A percentile compares a stretch with the other conserved stretches of the same genome.
phyloP scores from a whole-genome alignment of 306 rosid species.

The Urtica urens region DNA sequence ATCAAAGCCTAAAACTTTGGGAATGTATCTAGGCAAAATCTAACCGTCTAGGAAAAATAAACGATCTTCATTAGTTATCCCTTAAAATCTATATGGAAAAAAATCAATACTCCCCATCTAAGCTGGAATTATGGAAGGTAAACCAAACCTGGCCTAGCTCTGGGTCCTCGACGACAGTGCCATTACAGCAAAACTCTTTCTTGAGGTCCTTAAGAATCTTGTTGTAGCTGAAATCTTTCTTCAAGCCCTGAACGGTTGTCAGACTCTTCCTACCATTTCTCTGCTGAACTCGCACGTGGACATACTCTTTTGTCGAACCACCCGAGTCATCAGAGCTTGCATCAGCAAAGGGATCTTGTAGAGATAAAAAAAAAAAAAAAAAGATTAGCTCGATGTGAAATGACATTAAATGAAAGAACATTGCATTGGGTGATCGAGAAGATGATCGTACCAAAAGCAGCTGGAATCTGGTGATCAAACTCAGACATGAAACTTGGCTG shows the following conservation, averaged over 20 bases:
- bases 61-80: too few relatives aligned
- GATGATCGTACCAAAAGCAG: constrained; percentile 29
- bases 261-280: constrained; percentile 40
- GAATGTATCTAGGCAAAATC: too few relatives aligned
- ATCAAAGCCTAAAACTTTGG: too few relatives aligned
- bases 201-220: constrained; percentile 44
- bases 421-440: not conserved
- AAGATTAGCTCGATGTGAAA: not conserved
- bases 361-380: not conserved
- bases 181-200: constrained; percentile 44
- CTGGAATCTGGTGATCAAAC: constrained; percentile 29
- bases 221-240: constrained; percentile 39
- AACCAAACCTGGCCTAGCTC: constrained; percentile 43
- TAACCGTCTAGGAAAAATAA: too few relatives aligned
- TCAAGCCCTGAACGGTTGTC: constrained; percentile 41
- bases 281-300: constrained; percentile 36
- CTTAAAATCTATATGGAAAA: too few relatives aligned
- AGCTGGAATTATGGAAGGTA: too few relatives aligned
- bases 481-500: constrained; percentile 47
- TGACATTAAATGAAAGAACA: not conserved
- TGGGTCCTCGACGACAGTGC: constrained; percentile 41
- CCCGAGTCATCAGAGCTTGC: constrained; percentile 47
- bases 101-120: too few relatives aligned
- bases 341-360: constrained; percentile 43
- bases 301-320: constrained; percentile 40